Percentiles rank a stretch among this genome's conserved stretches.
Evolutionary conservation across 2,329 filamentous ascomycete species (phyloP).

Genomic region (Acrocalymma vagum): DNA sequence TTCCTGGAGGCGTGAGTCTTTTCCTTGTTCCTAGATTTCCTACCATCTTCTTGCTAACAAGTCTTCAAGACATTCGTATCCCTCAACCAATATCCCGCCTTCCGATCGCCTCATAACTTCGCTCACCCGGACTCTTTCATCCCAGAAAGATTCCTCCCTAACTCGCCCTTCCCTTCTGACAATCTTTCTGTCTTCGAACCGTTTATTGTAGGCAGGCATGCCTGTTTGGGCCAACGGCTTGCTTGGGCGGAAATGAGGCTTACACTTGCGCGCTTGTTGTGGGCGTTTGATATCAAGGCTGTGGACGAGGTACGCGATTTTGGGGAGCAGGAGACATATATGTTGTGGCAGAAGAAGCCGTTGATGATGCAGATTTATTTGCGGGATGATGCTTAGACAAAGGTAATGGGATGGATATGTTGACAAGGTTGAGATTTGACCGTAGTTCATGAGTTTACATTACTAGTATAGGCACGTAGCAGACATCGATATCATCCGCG

Average conservation of each 20-base stretch:
- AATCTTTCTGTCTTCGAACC: conserved; percentile 31
- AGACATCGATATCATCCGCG: no score
- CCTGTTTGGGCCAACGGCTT: conserved; percentile 35
- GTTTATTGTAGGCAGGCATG: conserved; percentile 35
- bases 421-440: no score
- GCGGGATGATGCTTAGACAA: no score
- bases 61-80: conserved; percentile 23
- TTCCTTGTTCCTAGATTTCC: conserved; percentile 1
- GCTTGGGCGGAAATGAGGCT: conserved; percentile 46
- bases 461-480: no score
- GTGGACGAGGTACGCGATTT: conserved; percentile 25
- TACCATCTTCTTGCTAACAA: background rate
- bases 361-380: conserved; percentile 6
- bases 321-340: conserved; percentile 30
- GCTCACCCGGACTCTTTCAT: conserved; percentile 34
- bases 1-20: conserved; percentile 22
- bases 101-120: conserved; percentile 35
- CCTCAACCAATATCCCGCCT: conserved; percentile 33
- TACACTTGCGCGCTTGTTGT: conserved; percentile 50
- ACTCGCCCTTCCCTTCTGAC: conserved; percentile 32
- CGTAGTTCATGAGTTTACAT: no score
- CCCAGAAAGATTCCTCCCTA: conserved; percentile 43
- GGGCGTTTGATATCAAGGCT: conserved; percentile 44
- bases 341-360: conserved; percentile 30
- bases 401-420: no score